Conservation (phyloP, 2,329 filamentous ascomycete species). For the Berkeleyomyces rouxiae region DNA sequence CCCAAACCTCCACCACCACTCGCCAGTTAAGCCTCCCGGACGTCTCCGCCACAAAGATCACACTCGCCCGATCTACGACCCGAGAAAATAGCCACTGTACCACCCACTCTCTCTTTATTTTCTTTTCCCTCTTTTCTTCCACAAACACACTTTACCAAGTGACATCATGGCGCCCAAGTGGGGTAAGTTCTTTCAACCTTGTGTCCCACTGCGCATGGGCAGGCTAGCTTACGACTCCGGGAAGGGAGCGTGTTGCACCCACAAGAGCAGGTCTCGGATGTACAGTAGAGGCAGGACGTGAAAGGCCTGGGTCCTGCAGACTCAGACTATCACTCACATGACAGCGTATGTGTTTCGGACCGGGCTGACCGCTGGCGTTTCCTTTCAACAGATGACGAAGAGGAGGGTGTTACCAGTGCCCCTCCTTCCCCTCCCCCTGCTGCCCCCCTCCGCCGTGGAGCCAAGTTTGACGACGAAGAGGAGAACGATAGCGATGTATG, state of each 20-base stretch:
- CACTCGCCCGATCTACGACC: neutral
- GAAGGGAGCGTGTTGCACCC: neutral
- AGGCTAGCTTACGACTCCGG: slow-evolving; percentile 9
- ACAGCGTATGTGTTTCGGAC: neutral
- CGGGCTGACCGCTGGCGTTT: neutral
- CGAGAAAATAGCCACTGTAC: neutral
- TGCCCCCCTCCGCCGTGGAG: slow-evolving; percentile 26
- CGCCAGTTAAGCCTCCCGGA: neutral
- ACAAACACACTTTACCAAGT: slow-evolving; percentile 5
- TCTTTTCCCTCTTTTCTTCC: neutral
- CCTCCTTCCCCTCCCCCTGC: slow-evolving; percentile 21
- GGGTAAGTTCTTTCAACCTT: slow-evolving; percentile 22
- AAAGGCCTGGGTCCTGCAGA: neutral
- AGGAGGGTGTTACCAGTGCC: slow-evolving; percentile 23
- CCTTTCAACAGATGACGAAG: slow-evolving; percentile 24
- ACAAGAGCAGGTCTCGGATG: neutral
- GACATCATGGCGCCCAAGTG: slow-evolving; percentile 29
- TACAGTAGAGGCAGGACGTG: neutral
- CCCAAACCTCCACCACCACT: neutral
- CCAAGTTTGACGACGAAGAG: slow-evolving; percentile 82
- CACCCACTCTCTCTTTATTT: neutral
- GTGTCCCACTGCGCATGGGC: slow-evolving; percentile 1
- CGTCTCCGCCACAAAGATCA: neutral
- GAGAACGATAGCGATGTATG: slow-evolving; percentile 61
- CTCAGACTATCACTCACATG: neutral